phyloP scores from a whole-genome alignment of 148 eudicot genomes.

The Chenopodium quinoa region DNA sequence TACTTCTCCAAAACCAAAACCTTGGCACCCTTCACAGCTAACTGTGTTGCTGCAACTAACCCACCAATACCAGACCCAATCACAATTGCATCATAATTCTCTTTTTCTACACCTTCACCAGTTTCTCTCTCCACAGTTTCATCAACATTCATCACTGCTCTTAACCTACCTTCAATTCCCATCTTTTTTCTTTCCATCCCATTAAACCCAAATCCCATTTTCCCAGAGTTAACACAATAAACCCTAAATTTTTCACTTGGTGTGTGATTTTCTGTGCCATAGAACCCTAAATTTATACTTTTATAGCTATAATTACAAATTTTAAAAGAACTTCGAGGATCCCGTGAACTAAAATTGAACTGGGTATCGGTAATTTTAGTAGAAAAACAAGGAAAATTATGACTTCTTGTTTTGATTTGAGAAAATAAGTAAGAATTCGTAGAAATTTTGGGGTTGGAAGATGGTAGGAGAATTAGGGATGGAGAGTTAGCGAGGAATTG shows the following conservation, averaged over 20 bases:
- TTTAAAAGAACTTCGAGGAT: background rate
- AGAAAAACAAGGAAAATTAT: constrained; percentile 8
- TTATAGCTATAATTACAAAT: constrained; percentile 13
- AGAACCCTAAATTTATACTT: constrained; percentile 25
- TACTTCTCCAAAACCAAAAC: constrained; percentile 97
- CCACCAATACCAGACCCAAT: constrained; percentile 98
- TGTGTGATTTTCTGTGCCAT: constrained; percentile 10
- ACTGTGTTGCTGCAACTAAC: constrained; percentile 88
- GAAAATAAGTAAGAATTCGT: background rate
- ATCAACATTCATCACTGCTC: constrained; percentile 52
- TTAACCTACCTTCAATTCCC: constrained; percentile 22
- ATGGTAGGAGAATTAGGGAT: background rate
- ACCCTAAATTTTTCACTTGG: constrained; percentile 16
- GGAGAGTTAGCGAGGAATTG: constrained; percentile 14
- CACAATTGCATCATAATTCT: constrained; percentile 76
- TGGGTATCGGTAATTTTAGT: constrained; percentile 6
- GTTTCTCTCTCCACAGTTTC: constrained; percentile 31
- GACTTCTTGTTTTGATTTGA: background rate
- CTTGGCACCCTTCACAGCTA: constrained; percentile 93
- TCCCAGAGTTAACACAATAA: constrained; percentile 13
- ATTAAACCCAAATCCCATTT: constrained; percentile 24
- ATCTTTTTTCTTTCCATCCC: constrained; percentile 24
- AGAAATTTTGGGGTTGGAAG: background rate
- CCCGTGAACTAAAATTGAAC: background rate
- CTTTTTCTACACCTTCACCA: constrained; percentile 20